These are phyloP conservation scores for Podaxis carcinomalis DNA, from an alignment of 768 basidiomycete genomes.

Conservation along the genomic window DNA sequence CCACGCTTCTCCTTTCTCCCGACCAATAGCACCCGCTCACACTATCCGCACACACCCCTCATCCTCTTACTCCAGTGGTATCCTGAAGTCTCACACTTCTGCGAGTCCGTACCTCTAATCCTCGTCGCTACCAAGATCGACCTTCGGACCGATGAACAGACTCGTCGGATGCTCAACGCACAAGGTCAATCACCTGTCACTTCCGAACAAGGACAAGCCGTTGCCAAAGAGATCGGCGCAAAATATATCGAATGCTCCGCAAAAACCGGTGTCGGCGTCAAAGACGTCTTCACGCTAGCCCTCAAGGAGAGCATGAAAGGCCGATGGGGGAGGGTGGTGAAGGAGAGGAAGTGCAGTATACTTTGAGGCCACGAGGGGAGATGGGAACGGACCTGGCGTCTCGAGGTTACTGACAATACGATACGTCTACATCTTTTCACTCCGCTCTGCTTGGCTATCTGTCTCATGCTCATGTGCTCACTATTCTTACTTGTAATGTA, in stretches of 20 bases:
- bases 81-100: constrained; percentile 91
- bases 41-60: background rate
- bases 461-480: constrained; percentile 9
- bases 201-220: constrained; percentile 73
- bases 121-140: constrained; percentile 95
- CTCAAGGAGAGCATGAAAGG: constrained; percentile 86
- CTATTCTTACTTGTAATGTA: constrained; percentile 7
- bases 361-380: constrained; percentile 21
- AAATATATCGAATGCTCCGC: constrained; percentile 93
- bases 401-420: constrained; percentile 10
- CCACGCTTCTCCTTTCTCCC: background rate
- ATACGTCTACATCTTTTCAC: constrained; percentile 9
- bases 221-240: constrained; percentile 92
- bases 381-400: background rate
- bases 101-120: constrained; percentile 83
- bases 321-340: constrained; percentile 69
- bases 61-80: constrained; percentile 60
- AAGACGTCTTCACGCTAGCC: constrained; percentile 88
- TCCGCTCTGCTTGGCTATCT: constrained; percentile 5
- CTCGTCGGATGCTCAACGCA: constrained; percentile 83
- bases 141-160: constrained; percentile 80
- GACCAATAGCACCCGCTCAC: background rate
- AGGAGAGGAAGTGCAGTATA: constrained; percentile 70
- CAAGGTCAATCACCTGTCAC: constrained; percentile 84
- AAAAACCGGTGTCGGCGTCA: constrained; percentile 85